phyloP scores from a whole-genome alignment of 805 yeast species.

The Cyberlindnera veronae region DNA sequence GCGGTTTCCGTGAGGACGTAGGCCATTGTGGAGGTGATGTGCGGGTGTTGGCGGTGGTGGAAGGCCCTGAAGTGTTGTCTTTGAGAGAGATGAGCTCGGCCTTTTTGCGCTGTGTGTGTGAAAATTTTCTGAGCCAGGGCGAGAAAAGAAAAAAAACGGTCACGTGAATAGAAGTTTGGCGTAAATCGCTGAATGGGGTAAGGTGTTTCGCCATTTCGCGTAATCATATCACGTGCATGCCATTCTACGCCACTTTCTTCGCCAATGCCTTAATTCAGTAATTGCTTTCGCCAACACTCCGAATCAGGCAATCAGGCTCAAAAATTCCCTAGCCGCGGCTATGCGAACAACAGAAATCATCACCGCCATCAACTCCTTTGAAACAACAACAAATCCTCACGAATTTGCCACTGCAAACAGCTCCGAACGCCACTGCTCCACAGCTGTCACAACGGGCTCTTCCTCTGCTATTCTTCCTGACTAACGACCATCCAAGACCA shows the following conservation, averaged over 20 bases:
- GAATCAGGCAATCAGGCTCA: conserved; percentile 11
- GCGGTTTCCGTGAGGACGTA: conserved; percentile 95
- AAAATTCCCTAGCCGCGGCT: too few species aligned
- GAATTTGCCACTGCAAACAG: too few species aligned
- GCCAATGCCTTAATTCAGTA: background rate
- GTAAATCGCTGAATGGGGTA: background rate
- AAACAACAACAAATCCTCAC: too few species aligned
- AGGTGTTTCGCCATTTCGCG: conserved; percentile 3
- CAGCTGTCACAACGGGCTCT: background rate
- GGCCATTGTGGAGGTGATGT: conserved; percentile 48
- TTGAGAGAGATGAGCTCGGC: conserved; percentile 10
- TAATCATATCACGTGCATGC: conserved; percentile 10
- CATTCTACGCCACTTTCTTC: background rate
- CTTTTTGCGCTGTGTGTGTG: conserved; percentile 7
- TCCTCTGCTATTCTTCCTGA: background rate
- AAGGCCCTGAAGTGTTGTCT: background rate
- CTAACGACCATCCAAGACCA: background rate
- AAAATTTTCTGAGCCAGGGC: conserved; percentile 12
- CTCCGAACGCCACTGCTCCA: too few species aligned
- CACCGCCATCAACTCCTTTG: too few species aligned
- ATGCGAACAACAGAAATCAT: too few species aligned
- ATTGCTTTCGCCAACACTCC: background rate
- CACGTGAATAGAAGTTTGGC: background rate
- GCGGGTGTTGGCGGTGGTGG: background rate
- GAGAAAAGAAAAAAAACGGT: conserved; percentile 1